Base-by-base conservation (phyloP, 345 rosid species). In the Stellera chamaejasme region DNA sequence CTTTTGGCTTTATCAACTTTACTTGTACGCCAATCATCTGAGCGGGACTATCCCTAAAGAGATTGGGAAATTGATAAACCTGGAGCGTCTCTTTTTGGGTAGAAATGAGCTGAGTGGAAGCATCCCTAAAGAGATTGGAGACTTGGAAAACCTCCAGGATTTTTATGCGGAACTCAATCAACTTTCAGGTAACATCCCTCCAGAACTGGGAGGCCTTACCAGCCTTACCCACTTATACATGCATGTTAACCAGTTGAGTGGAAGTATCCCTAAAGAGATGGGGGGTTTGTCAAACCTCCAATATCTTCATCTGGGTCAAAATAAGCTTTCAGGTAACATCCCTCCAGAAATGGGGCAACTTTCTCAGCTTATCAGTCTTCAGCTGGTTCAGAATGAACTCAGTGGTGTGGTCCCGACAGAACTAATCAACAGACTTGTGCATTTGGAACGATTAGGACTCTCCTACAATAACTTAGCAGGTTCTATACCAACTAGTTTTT, bases 391-490 rank as follows among this genome's bases (percentile, higher is more conserved):
- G 23, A 19, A 19, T 19, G 23, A 19, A 19, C 23, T 19, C 1
- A 19, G 23, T 19, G 23, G 23, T 19, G 23, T 1, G 23, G 23
- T 19, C 23, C 23, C 23, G 23, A 19, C 23, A 19, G 23, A 19
- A 19, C 1, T n/a, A n/a, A n/a, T 19, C 1, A 56, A 42, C 10
- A 69, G 63, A n/a, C 47, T 69, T 28, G 58, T 32, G 15, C 19
- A 52, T 49, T 54, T 69, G 53, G 56, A 46, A 27, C 2, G 4
- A 3, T 14, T 68, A 16, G 27, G 10, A 23, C 48, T 62, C 50
- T 54, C 54, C 45, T 53, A 68, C 45, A 68, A 68, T 28, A 46
- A 41, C 45, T 56, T 68, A 14, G 45, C 58, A 11, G 60, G 72
- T 2, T 15, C 27, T 10, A 19, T 69, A 41, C 68, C 68, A 10